These are phyloP conservation scores for Globisporangium yorkense DNA, from an alignment of 352 stramenopile species.

Conservation along the genomic window DNA sequence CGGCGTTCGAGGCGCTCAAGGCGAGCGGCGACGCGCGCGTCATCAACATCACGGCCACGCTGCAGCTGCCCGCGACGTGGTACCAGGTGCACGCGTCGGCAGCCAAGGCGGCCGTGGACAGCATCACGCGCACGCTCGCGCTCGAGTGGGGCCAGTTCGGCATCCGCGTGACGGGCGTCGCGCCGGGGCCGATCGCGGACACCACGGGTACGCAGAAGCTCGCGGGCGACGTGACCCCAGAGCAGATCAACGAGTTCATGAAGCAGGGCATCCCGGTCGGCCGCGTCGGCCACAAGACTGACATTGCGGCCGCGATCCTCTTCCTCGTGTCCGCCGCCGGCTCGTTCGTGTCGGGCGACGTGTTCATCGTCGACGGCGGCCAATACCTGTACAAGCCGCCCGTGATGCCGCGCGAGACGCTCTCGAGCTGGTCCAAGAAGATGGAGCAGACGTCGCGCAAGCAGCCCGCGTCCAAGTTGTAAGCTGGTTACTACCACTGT, in stretches of 20 bases:
- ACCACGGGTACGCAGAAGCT: conserved; percentile 94
- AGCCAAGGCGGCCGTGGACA: conserved; percentile 94
- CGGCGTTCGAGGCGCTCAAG: conserved; percentile 82
- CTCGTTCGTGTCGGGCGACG: conserved; percentile 77
- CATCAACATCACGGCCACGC: conserved; percentile 95
- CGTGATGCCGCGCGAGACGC: conserved; percentile 59
- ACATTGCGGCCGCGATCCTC: conserved; percentile 76
- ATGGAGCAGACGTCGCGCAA: conserved; percentile 73
- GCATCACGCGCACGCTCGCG: conserved; percentile 90
- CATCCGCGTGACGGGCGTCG: conserved; percentile 93
- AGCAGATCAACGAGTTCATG: conserved; percentile 43
- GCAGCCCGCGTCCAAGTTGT: conserved; percentile 16
- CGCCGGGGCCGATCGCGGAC: conserved; percentile 93
- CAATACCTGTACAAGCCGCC: conserved; percentile 77
- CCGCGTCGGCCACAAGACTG: conserved; percentile 72
- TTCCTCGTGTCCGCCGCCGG: conserved; percentile 79
- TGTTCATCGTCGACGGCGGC: conserved; percentile 81
- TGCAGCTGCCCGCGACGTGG: conserved; percentile 89
- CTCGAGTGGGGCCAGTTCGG: conserved; percentile 95
- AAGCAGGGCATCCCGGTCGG: conserved; percentile 54
- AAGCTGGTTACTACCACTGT: not conserved
- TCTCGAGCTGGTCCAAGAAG: conserved; percentile 70
- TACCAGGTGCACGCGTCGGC: conserved; percentile 95
- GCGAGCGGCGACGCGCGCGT: conserved; percentile 72
- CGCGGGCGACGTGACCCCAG: conserved; percentile 39